Evolutionary conservation across 2,329 filamentous ascomycete species (phyloP).

Genomic region (Stromatinia cepivora): DNA sequence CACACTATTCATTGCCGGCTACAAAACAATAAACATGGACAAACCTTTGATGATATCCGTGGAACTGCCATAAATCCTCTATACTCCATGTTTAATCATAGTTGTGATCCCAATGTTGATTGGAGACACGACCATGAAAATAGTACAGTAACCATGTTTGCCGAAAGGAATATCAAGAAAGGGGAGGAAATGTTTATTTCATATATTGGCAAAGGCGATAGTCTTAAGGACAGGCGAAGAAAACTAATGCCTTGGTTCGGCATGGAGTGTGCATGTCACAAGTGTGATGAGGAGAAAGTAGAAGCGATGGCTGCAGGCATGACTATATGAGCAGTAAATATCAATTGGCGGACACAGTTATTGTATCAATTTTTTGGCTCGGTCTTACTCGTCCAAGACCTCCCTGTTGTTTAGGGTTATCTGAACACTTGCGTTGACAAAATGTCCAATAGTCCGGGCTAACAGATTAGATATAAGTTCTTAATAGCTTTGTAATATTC

Average conservation of each 20-base stretch:
- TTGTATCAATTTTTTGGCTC: not conserved
- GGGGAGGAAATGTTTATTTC: constrained; percentile 36
- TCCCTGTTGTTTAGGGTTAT: not conserved
- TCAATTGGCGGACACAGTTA: not conserved
- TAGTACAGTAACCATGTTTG: constrained; percentile 35
- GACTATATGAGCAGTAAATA: not conserved
- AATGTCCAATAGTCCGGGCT: too few relatives aligned
- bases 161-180: constrained; percentile 30
- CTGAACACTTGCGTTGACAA: too few relatives aligned
- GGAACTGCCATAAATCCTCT: constrained; percentile 38
- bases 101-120: constrained; percentile 40
- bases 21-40: constrained; percentile 42
- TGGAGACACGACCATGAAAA: constrained; percentile 35
- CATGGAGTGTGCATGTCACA: constrained; percentile 23
- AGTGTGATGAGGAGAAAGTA: constrained; percentile 15
- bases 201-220: constrained; percentile 31
- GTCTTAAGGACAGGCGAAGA: constrained; percentile 19
- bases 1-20: constrained; percentile 40
- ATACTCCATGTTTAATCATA: constrained; percentile 42
- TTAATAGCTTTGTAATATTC: not conserved
- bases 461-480: too few relatives aligned
- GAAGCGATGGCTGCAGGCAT: not conserved
- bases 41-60: constrained; percentile 32
- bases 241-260: constrained; percentile 27
- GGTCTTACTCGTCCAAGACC: not conserved